Evolutionary conservation across 73 alveolate species (phyloP), one percentile per base, ranked within the genome.

Genomic region (Loxodes magnus): DNA sequence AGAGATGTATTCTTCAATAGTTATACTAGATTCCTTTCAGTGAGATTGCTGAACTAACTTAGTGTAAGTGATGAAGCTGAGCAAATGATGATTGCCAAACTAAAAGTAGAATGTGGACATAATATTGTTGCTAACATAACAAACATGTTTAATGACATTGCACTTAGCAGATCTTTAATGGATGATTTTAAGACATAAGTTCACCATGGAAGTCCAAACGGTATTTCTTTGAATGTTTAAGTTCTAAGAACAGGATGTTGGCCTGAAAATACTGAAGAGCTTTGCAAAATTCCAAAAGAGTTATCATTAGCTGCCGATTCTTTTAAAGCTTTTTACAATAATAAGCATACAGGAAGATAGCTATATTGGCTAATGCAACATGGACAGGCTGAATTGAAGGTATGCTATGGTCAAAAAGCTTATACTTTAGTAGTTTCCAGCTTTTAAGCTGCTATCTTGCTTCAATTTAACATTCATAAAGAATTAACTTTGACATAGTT

Each of bases 71-170:
- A 56, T 23, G 80, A 74, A 22, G 69, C 84, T 41, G 96, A 84
- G 67, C 60, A 77, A 35, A 23, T 41, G 0, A 79, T 84, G 79
- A 68, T 79, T 17, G 6, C 87, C 10, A 84, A 84, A 43, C 68
- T 84, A 14, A 74, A 74, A 50, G 80, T 71, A 28, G 96, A 84
- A 53, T 70, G 86, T 25, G 96, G 96, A 21, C 68, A 56, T 26
- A 34, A 61, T 26, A 64, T 77, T 35, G 89, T 85, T 36, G 68
- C 51, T 48, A 70, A 67, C 56, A 67, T 81, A 36, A 55, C 84
- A n/a, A 66, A 67, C 52, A 85, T 85, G 96, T 74, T 74, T 56
- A 65, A 66, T 9, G 96, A 85, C 54, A 80, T 77, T 71, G 88
- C 65, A 24, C 43, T 60, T 5, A 64, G 81, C 26, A 72, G 64